A percentile compares a stretch with the other conserved stretches of the same genome.
Evolutionary conservation across 2,329 filamentous ascomycete genomes (phyloP).

Genomic region (Penicillium sp.): DNA sequence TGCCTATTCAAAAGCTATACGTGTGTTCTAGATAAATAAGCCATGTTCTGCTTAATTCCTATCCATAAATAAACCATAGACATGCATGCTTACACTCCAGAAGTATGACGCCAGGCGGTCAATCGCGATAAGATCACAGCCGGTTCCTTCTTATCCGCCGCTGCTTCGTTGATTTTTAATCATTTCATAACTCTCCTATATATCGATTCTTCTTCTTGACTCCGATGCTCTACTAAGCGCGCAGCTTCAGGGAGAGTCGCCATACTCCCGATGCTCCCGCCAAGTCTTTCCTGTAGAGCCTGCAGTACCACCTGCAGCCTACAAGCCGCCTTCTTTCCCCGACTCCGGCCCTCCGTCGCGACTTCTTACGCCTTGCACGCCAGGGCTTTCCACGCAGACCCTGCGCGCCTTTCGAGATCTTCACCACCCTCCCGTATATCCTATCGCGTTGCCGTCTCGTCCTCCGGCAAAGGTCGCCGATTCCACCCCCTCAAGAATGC

Average conservation of each 20-base stretch:
- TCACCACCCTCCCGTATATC: constrained; percentile 48
- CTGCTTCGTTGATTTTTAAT: constrained; percentile 9
- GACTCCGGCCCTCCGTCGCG: not conserved
- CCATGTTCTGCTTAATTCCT: not conserved
- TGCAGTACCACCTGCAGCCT: constrained; percentile 36
- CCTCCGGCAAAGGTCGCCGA: constrained; percentile 67
- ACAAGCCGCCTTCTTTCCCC: constrained; percentile 15
- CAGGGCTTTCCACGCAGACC: constrained; percentile 31
- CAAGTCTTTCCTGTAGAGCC: constrained; percentile 31
- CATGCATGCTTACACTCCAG: not conserved
- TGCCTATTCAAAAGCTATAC: not conserved
- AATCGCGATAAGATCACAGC: constrained; percentile 18
- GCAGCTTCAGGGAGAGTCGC: constrained; percentile 15
- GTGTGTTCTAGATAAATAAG: not conserved
- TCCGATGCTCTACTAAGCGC: constrained; percentile 10
- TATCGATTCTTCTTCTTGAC: not conserved
- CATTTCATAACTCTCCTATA: not conserved
- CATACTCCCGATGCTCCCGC: constrained; percentile 31
- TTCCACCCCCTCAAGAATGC: constrained; percentile 68
- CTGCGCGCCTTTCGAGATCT: constrained; percentile 22
- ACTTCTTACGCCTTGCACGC: not conserved
- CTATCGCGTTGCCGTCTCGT: constrained; percentile 72
- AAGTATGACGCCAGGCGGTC: constrained; percentile 24
- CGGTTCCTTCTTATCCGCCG: constrained; percentile 19
- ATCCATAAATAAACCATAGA: no score